Percentiles rank a stretch among this genome's conserved stretches.
phyloP scores from a whole-genome alignment of 2,329 filamentous ascomycete species.

The Colletotrichum spinosum region DNA sequence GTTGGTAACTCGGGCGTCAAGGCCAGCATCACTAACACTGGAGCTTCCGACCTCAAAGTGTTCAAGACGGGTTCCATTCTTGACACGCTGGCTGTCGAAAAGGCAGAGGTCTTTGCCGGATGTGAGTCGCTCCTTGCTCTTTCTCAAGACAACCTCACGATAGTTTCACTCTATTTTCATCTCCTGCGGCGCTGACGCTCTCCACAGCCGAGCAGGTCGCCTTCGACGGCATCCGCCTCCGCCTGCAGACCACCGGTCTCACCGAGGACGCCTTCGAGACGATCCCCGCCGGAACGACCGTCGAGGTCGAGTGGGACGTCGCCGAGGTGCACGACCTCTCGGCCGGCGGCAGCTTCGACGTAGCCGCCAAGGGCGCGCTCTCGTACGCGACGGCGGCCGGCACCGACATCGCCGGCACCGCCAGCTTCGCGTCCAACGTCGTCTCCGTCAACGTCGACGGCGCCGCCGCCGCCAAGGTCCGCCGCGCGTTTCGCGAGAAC shows the following conservation, averaged over 20 bases:
- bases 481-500: slow-evolving; percentile 54
- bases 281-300: slow-evolving; percentile 60
- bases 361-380: slow-evolving; percentile 67
- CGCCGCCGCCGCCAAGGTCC: slow-evolving; percentile 61
- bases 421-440: slow-evolving; percentile 70
- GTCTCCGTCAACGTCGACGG: slow-evolving; percentile 69
- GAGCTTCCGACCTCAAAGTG: slow-evolving; percentile 60
- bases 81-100: slow-evolving; percentile 64
- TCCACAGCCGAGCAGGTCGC: slow-evolving; percentile 53
- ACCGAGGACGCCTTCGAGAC: slow-evolving; percentile 61
- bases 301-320: slow-evolving; percentile 66
- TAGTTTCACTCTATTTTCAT: background rate
- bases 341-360: slow-evolving; percentile 64
- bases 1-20: slow-evolving; percentile 65
- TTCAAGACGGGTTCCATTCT: slow-evolving; percentile 66
- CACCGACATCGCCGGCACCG: slow-evolving; percentile 64
- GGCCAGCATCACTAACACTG: slow-evolving; percentile 65
- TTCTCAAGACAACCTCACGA: background rate
- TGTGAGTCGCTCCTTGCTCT: slow-evolving; percentile 48
- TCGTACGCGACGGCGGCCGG: slow-evolving; percentile 64
- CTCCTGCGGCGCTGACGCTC: slow-evolving; percentile 14
- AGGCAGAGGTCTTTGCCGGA: slow-evolving; percentile 61
- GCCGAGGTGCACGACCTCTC: slow-evolving; percentile 66
- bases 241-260: slow-evolving; percentile 57
- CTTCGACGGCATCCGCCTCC: slow-evolving; percentile 66